phyloP scores from a whole-genome alignment of 192 early-diverging fungal species.

The Paraglomus occultum region DNA sequence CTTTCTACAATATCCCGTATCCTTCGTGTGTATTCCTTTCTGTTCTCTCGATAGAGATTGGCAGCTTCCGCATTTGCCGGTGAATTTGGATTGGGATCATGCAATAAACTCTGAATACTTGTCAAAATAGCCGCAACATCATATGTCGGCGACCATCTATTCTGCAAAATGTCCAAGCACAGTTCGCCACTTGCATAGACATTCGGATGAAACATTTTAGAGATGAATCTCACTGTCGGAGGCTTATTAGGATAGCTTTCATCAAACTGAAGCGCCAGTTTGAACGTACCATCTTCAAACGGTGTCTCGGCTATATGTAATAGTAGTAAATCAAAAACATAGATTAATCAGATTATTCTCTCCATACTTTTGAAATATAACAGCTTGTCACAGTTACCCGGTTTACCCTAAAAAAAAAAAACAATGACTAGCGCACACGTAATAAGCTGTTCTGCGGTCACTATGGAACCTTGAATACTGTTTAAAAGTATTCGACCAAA shows the following conservation, averaged over 20 bases:
- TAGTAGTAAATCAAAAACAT: background rate
- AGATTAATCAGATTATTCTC: background rate
- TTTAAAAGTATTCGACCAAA: background rate
- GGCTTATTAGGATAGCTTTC: constrained; percentile 98
- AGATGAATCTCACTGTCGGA: constrained; percentile 90
- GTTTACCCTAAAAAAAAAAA: background rate
- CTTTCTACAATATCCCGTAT: constrained; percentile 89
- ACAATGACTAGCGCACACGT: background rate
- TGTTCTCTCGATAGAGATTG: constrained; percentile 85
- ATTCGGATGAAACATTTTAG: constrained; percentile 98
- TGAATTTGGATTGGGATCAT: constrained; percentile 96
- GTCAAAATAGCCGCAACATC: constrained; percentile 93
- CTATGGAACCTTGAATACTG: too few species aligned
- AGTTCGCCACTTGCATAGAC: constrained; percentile 97
- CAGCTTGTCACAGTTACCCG: background rate
- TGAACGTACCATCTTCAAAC: constrained; percentile 98
- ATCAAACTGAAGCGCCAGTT: constrained; percentile 90
- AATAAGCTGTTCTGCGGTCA: background rate
- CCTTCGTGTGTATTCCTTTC: constrained; percentile 89
- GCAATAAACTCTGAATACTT: constrained; percentile 91
- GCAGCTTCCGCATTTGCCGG: constrained; percentile 98
- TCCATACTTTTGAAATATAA: background rate
- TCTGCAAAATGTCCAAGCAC: constrained; percentile 97
- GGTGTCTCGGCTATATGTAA: constrained; percentile 58
- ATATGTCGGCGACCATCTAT: constrained; percentile 97